Conservation (phyloP, 441 rosid species). For the Aleurites moluccanus region DNA sequence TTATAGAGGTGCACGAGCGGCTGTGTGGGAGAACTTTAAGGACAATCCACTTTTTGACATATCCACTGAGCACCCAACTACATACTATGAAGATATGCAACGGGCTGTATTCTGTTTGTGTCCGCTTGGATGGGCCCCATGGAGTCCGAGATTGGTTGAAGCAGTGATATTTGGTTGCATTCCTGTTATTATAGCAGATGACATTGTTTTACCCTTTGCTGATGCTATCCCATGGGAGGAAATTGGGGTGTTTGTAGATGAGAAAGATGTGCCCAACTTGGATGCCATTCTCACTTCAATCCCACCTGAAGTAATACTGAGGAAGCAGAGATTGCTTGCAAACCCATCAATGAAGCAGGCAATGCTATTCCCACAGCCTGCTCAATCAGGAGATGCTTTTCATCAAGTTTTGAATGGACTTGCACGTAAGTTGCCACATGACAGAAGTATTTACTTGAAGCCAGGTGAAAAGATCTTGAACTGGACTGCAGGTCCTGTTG, state of each 20-base stretch:
- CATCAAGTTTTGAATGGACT: constrained; percentile 91
- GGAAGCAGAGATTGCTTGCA: constrained; percentile 89
- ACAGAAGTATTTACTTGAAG: constrained; percentile 47
- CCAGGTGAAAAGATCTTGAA: constrained; percentile 61
- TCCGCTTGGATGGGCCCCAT: constrained; percentile 96
- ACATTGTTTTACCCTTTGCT: constrained; percentile 92
- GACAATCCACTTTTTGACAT: constrained; percentile 88
- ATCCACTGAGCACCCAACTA: constrained; percentile 89
- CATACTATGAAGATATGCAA: constrained; percentile 97
- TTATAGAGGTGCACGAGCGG: constrained; percentile 90
- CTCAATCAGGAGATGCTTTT: constrained; percentile 86
- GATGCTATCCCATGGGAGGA: constrained; percentile 99
- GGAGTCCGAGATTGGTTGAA: constrained; percentile 97
- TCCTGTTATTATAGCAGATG: constrained; percentile 91
- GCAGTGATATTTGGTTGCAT: constrained; percentile 96
- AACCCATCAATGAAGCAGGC: constrained; percentile 94
- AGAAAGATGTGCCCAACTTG: constrained; percentile 78
- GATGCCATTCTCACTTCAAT: constrained; percentile 85
- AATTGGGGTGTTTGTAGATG: constrained; percentile 81
- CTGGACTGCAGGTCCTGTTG: constrained; percentile 88
- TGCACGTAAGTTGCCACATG: constrained; percentile 82
- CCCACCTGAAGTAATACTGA: constrained; percentile 66
- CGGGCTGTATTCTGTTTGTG: constrained; percentile 85
- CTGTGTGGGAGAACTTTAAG: constrained; percentile 97
- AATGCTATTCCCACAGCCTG: constrained; percentile 92